phyloP scores from a whole-genome alignment of 257 asterid species.

The Penstemon newberryi region DNA sequence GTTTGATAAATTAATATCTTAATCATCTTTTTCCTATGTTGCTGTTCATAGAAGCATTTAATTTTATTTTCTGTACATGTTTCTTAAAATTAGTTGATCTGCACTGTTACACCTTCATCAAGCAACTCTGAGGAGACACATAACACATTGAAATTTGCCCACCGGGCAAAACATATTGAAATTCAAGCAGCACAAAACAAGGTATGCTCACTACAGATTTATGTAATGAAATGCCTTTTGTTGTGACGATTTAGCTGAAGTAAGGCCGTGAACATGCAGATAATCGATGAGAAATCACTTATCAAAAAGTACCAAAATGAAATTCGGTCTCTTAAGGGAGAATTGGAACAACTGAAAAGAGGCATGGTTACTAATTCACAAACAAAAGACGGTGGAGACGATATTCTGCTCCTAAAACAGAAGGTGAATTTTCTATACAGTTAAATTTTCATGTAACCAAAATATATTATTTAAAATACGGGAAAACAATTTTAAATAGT shows the following conservation, averaged over 20 bases:
- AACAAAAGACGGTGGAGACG: slow-evolving; percentile 60
- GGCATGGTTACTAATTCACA: slow-evolving; percentile 77
- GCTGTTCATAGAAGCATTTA: slow-evolving; percentile 21
- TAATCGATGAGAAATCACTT: slow-evolving; percentile 94
- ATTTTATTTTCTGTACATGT: slow-evolving; percentile 29
- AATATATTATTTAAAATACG: neutral
- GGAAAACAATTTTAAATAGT: neutral
- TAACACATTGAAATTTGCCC: slow-evolving; percentile 97
- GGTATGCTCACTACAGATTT: slow-evolving; percentile 45
- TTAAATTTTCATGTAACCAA: slow-evolving; percentile 15
- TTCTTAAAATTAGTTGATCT: slow-evolving; percentile 65
- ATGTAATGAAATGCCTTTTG: slow-evolving; percentile 18
- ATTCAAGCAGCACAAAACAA: slow-evolving; percentile 93
- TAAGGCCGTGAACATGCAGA: slow-evolving; percentile 60
- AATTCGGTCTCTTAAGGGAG: slow-evolving; percentile 92
- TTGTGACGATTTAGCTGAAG: slow-evolving; percentile 17
- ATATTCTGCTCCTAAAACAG: slow-evolving; percentile 85
- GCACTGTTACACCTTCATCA: slow-evolving; percentile 95
- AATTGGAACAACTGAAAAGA: slow-evolving; percentile 84
- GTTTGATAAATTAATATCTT: neutral
- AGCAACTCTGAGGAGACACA: slow-evolving; percentile 99
- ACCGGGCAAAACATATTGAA: slow-evolving; percentile 97
- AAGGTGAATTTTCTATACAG: slow-evolving; percentile 51
- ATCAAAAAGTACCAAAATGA: slow-evolving; percentile 95
- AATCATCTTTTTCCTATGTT: slow-evolving; percentile 12